Evolutionary conservation across 2,329 filamentous ascomycete species (phyloP).

Genomic region (Harringtonia aguacate): DNA sequence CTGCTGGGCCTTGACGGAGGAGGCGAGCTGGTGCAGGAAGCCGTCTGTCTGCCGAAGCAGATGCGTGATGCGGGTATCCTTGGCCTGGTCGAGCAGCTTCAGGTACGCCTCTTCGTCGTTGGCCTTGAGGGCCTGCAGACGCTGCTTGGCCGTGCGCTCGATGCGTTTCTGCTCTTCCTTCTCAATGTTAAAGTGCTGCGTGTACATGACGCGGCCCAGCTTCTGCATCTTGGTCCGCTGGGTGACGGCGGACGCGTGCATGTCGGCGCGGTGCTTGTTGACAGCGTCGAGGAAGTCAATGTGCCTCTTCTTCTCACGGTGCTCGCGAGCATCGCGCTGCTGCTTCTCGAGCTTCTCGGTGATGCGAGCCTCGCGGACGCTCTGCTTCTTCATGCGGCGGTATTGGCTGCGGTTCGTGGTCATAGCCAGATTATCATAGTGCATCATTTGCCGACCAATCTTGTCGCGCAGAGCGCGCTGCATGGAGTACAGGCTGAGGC

Average conservation of each 20-base stretch:
- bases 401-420: slow-evolving; percentile 88
- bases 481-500: slow-evolving; percentile 75
- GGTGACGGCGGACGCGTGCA: slow-evolving; percentile 54
- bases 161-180: slow-evolving; percentile 99
- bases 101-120: slow-evolving; percentile 99
- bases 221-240: slow-evolving; percentile 72
- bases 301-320: slow-evolving; percentile 96
- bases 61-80: slow-evolving; percentile 98
- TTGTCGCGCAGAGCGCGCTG: slow-evolving; percentile 78
- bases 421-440: slow-evolving; percentile 94
- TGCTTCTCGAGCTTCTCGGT: slow-evolving; percentile 99
- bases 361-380: slow-evolving; percentile 84
- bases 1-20: slow-evolving; percentile 90
- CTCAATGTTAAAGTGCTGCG: slow-evolving; percentile 91
- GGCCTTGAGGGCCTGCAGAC: slow-evolving; percentile 96
- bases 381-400: slow-evolving; percentile 95
- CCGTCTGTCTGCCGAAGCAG: slow-evolving; percentile 93
- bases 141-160: slow-evolving; percentile 95
- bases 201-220: slow-evolving; percentile 78
- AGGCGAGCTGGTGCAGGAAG: slow-evolving; percentile 90
- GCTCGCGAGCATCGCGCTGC: slow-evolving; percentile 89
- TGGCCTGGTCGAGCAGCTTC: slow-evolving; percentile 94
- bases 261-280: slow-evolving; percentile 68
- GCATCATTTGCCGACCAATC: slow-evolving; percentile 84
- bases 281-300: slow-evolving; percentile 84